Conservation (phyloP, 345 rosid species). For the Aquilaria yunnanensis region DNA sequence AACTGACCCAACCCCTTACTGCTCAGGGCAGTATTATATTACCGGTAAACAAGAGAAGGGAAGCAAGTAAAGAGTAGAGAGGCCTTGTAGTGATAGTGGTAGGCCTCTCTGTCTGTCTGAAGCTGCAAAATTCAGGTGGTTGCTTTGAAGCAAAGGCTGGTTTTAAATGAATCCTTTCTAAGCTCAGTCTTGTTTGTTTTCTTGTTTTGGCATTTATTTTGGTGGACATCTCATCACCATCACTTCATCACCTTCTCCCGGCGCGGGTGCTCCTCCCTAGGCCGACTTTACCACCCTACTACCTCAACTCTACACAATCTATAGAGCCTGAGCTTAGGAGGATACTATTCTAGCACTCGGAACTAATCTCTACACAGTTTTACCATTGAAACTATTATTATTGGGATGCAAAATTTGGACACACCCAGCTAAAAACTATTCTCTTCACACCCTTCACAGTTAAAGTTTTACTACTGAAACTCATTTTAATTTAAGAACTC, state of each 20-base stretch:
- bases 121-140: constrained; percentile 19
- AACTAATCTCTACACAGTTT: too few relatives aligned
- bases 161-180: constrained; percentile 9
- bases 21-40: too few relatives aligned
- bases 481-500: too few relatives aligned
- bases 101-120: neutral
- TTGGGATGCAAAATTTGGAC: too few relatives aligned
- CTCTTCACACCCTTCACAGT: too few relatives aligned
- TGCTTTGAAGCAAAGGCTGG: constrained; percentile 52
- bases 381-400: too few relatives aligned
- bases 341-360: neutral
- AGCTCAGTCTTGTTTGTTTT: neutral
- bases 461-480: too few relatives aligned
- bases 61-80: neutral
- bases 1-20: too few relatives aligned
- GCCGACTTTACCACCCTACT: neutral
- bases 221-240: constrained; percentile 35
- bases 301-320: too few relatives aligned
- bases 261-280: constrained; percentile 28
- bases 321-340: neutral
- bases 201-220: neutral
- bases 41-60: neutral
- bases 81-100: neutral
- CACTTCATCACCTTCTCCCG: constrained; percentile 27
- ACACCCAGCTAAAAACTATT: too few relatives aligned